A percentile compares a stretch with the other conserved stretches of the same genome.
Evolutionary conservation across 805 yeast species (phyloP).

Genomic region (Saturnispora zaruensis): DNA sequence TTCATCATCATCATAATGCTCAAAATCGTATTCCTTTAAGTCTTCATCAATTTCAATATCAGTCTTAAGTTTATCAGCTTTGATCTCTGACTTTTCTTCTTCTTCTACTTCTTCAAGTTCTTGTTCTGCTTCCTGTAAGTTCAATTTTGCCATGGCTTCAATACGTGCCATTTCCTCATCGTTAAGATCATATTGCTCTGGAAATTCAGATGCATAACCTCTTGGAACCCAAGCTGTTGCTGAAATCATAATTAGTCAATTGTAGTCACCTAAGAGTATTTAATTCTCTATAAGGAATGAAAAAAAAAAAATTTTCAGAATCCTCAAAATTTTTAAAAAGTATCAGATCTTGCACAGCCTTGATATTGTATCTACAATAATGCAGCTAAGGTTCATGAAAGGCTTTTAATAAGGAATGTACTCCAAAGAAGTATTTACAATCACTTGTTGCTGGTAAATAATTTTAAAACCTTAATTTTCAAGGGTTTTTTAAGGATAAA

Average conservation of each 20-base stretch:
- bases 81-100: constrained; percentile 1
- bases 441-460: too few species aligned
- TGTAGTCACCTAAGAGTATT: background rate
- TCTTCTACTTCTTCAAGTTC: constrained; percentile 15
- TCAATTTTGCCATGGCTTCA: constrained; percentile 72
- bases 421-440: too few species aligned
- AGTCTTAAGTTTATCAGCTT: constrained; percentile 30
- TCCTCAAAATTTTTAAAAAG: background rate
- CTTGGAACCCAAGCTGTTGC: constrained; percentile 94
- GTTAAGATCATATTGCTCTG: constrained; percentile 77
- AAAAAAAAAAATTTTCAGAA: background rate
- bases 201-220: constrained; percentile 89
- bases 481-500: too few species aligned
- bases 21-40: constrained; percentile 79
- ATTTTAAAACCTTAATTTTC: too few species aligned
- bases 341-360: constrained; percentile 2
- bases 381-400: background rate
- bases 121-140: constrained; percentile 62
- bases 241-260: constrained; percentile 55
- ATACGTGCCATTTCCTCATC: constrained; percentile 93
- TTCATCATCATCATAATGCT: constrained; percentile 68
- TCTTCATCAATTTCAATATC: constrained; percentile 72
- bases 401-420: too few species aligned
- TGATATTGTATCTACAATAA: background rate
- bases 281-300: background rate